phyloP scores from a whole-genome alignment of 2,329 filamentous ascomycete species.

The Monosporascus sp. region DNA sequence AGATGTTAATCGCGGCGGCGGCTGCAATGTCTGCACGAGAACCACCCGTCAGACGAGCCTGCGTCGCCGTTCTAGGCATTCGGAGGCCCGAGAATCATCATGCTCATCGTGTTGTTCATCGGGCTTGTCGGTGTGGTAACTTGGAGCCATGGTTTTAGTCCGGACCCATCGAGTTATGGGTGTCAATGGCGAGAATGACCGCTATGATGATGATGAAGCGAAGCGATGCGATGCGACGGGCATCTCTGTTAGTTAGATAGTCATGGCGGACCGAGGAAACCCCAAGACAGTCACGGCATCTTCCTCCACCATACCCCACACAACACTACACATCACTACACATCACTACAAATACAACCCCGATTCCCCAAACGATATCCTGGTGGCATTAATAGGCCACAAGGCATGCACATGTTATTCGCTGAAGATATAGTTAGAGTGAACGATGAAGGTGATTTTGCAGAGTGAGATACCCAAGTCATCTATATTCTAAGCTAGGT shows the following conservation, averaged over 20 bases:
- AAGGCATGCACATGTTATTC: too few species aligned
- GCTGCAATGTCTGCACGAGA: background rate
- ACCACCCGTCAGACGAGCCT: background rate
- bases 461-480: too few species aligned
- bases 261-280: background rate
- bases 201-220: background rate
- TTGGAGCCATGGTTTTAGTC: background rate
- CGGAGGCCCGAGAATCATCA: background rate
- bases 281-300: conserved; percentile 21
- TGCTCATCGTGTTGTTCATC: background rate
- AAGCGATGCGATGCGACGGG: background rate
- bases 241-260: background rate
- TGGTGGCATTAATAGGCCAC: background rate
- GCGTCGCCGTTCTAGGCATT: background rate
- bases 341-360: conserved; percentile 20
- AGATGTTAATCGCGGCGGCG: background rate
- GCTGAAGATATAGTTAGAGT: background rate
- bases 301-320: conserved; percentile 6
- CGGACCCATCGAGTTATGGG: background rate
- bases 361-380: conserved; percentile 5
- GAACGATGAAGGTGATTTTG: background rate
- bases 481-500: too few species aligned
- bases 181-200: background rate
- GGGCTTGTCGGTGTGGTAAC: background rate
- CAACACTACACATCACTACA: background rate